Conservation (phyloP, 2,329 filamentous ascomycete species). For the Microdochium nivale region DNA sequence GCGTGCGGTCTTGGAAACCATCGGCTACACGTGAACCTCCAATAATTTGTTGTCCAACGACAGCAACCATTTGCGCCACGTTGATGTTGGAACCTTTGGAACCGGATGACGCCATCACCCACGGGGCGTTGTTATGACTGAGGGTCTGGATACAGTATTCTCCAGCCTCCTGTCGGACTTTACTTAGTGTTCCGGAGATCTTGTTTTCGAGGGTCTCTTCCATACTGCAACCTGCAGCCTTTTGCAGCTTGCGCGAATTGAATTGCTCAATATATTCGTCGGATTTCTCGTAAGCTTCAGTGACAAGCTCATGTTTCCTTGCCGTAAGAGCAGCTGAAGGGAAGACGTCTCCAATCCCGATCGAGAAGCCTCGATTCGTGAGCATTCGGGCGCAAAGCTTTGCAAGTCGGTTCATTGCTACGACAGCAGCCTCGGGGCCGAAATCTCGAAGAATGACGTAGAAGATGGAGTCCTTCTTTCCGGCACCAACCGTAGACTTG, state of each 20-base stretch:
- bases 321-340: constrained; percentile 63
- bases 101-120: constrained; percentile 95
- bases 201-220: constrained; percentile 86
- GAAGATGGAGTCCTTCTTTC: constrained; percentile 96
- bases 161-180: constrained; percentile 85
- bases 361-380: constrained; percentile 88
- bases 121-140: constrained; percentile 82
- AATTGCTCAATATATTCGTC: constrained; percentile 77
- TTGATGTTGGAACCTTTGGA: constrained; percentile 98
- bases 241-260: constrained; percentile 72
- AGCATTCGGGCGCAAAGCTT: constrained; percentile 85
- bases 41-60: constrained; percentile 97
- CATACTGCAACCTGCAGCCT: constrained; percentile 82
- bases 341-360: constrained; percentile 91
- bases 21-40: constrained; percentile 85
- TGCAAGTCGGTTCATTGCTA: constrained; percentile 88
- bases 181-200: constrained; percentile 85
- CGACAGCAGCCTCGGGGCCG: constrained; percentile 78
- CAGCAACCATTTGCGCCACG: constrained; percentile 97
- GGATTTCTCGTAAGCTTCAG: constrained; percentile 69
- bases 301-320: constrained; percentile 69
- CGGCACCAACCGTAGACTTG: constrained; percentile 92
- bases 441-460: constrained; percentile 95
- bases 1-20: constrained; percentile 89
- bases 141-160: constrained; percentile 83